Evolutionary conservation across 2,329 filamentous ascomycete genomes (phyloP), one percentile per base, ranked within the genome.

Genomic region (Colletotrichum lindemuthianum): DNA sequence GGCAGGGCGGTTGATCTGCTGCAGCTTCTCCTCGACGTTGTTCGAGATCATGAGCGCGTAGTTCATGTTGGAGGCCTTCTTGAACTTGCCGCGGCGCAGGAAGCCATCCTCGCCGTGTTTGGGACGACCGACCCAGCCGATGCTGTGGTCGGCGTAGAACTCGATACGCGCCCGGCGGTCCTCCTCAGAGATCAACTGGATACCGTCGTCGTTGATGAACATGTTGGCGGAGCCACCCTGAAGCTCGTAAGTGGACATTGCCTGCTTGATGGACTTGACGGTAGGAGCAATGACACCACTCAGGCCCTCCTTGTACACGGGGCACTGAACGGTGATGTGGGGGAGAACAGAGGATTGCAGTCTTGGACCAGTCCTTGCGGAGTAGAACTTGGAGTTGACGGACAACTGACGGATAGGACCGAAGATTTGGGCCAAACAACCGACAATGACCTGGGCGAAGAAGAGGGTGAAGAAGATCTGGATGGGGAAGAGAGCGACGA

Each of bases 221-320:
- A 92, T 88, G 73, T 92, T 92, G 67, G 89, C 90, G 8, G 89
- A 91, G n/a, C 90, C 90, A 67, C 90, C 90, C 72, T 92, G 90
- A 15, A 92, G 81, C 73, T 92, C 90, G 71, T 92, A 93, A 0
- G 89, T 92, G 37, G 88, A 90, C 73, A 92, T 92, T 67, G 90
- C 90, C 70, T 90, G 85, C 78, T 93, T 93, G 77, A 94, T 85
- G 2, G 91, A 93, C 71, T 88, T 88, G 71, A 94, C 86, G 0
- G 92, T 95, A 8, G 92, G 92, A 16, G 84, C 85, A 71, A 94
- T 93, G 75, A 96, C 92, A 66, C 82, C 87, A 40, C 80, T 79
- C 3, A 96, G 83, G 68, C 92, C 92, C 75, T 96, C 92, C 76
- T 95, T 96, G 81, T 96, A 96, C 0, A 96, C 91, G 5, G 92